These are phyloP conservation scores for Boletellus ananas DNA, from an alignment of 768 basidiomycete genomes.

Conservation along the genomic window DNA sequence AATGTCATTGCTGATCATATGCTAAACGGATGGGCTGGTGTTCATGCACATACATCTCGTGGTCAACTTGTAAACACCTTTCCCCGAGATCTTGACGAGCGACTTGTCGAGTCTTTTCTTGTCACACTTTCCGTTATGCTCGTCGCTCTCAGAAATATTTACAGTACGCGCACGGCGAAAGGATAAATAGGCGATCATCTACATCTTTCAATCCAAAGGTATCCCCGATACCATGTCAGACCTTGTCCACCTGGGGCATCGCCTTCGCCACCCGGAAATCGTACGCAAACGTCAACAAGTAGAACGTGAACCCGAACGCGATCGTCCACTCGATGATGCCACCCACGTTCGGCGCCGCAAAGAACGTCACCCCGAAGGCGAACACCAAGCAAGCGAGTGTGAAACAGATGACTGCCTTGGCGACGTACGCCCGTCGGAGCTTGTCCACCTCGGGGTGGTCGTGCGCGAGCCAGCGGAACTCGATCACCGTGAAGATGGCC, in stretches of 20 bases:
- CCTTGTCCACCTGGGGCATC: background rate
- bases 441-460: conserved; percentile 44
- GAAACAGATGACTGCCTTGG: conserved; percentile 47
- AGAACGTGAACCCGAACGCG: conserved; percentile 68
- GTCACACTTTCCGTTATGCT: too few relatives aligned
- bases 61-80: too few relatives aligned
- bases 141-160: too few relatives aligned
- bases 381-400: conserved; percentile 59
- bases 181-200: too few relatives aligned
- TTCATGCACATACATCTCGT: too few relatives aligned
- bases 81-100: too few relatives aligned
- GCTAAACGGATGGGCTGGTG: too few relatives aligned
- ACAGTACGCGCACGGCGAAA: too few relatives aligned
- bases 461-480: conserved; percentile 65
- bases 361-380: conserved; percentile 56
- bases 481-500: conserved; percentile 69
- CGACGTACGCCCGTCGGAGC: conserved; percentile 52
- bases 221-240: too few relatives aligned
- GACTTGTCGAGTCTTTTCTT: too few relatives aligned
- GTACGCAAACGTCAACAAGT: conserved; percentile 67
- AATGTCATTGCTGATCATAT: too few relatives aligned
- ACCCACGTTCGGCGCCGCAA: conserved; percentile 42
- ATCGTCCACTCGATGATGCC: conserved; percentile 76
- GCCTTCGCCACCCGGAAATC: conserved; percentile 58
- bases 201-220: too few relatives aligned